Evolutionary conservation across 2,329 filamentous ascomycete species (phyloP), one percentile per base, ranked within the genome.

Genomic region (Septoria linicola): DNA sequence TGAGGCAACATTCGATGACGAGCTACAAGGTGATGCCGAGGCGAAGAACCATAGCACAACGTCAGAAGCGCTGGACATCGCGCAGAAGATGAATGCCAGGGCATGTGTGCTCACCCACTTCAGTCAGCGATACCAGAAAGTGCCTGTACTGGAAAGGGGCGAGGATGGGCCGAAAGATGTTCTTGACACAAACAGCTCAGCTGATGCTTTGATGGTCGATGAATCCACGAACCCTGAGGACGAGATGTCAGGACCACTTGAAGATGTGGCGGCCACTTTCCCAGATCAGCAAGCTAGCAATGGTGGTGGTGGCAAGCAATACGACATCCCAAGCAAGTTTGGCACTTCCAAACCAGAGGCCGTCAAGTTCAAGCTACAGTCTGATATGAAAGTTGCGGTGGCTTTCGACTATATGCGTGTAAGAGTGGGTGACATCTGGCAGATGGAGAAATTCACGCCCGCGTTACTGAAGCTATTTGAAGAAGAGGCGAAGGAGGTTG

Each of bases 1-100:
- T 73, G 93, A 99, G 77, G 91, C 90, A 56, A 99, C 93, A 0
- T 97, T 99, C 66, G 89, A 93, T 61, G 89, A 96, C 66, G 88
- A 93, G 63, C 80, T 96, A 61, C 63, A 71, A 32, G 81, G 79
- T 13, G 91, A 96, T 63, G 93, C 93, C 3, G 67, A 79, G 21
- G 88, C 86, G 44, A 99, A 99, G 80, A 90, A 87, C 66, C 93
- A 99, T 74, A 88, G 81, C 32, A 99, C 93, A 7, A 88, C 90
- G 55, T 80, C 80, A 11, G 93, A 99, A 73, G 93, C 93, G 1
- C 79, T 99, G 3, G 78, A 76, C 37, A 80, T 97, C 2, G 92
- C 86, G 1, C 77, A 80, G 10, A 72, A 76, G 39, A 99, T 99
- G 93, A 71, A 80, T 21, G 93, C 91, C 0, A 81, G 84, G 58